These are phyloP conservation scores for Colletotrichum gloeosporioides DNA, from an alignment of 2,329 filamentous ascomycete genomes.

Conservation along the genomic window DNA sequence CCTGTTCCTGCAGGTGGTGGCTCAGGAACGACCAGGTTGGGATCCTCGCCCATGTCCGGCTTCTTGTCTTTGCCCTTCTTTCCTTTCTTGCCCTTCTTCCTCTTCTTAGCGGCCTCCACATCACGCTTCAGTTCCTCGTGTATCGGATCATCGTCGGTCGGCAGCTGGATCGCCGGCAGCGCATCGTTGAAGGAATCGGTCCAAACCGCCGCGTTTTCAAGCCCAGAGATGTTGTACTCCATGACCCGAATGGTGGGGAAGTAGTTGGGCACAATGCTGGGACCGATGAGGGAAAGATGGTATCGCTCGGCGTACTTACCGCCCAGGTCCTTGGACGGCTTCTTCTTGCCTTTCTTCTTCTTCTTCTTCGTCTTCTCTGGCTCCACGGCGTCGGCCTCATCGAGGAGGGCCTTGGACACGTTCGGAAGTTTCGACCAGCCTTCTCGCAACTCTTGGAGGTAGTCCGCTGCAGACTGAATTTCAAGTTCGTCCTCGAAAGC, in stretches of 20 bases:
- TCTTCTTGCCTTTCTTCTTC: constrained; percentile 53
- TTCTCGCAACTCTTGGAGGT: constrained; percentile 78
- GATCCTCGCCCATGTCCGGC: constrained; percentile 59
- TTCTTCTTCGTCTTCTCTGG: constrained; percentile 31
- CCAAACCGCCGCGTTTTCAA: constrained; percentile 64
- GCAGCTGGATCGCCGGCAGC: neutral
- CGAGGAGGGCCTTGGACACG: constrained; percentile 33
- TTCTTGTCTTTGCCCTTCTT: constrained; percentile 45
- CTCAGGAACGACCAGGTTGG: constrained; percentile 69
- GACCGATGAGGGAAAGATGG: constrained; percentile 78
- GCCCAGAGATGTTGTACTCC: constrained; percentile 88
- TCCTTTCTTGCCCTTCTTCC: constrained; percentile 44
- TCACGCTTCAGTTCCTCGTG: constrained; percentile 34
- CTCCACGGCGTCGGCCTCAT: constrained; percentile 22
- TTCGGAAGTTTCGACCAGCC: constrained; percentile 80
- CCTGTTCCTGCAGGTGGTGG: constrained; percentile 74
- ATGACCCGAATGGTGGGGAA: constrained; percentile 89
- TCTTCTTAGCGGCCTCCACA: constrained; percentile 34
- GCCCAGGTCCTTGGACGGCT: constrained; percentile 65
- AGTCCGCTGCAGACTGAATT: constrained; percentile 73
- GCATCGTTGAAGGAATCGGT: constrained; percentile 29
- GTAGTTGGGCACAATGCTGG: constrained; percentile 92
- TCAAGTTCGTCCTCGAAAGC: constrained; percentile 60
- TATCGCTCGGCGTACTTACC: constrained; percentile 87
- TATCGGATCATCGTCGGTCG: constrained; percentile 19